Percentiles rank a stretch among this genome's conserved stretches.
These are phyloP conservation scores for Mortierella hygrophila DNA, from an alignment of 192 early-diverging fungal species.

Conservation along the genomic window DNA sequence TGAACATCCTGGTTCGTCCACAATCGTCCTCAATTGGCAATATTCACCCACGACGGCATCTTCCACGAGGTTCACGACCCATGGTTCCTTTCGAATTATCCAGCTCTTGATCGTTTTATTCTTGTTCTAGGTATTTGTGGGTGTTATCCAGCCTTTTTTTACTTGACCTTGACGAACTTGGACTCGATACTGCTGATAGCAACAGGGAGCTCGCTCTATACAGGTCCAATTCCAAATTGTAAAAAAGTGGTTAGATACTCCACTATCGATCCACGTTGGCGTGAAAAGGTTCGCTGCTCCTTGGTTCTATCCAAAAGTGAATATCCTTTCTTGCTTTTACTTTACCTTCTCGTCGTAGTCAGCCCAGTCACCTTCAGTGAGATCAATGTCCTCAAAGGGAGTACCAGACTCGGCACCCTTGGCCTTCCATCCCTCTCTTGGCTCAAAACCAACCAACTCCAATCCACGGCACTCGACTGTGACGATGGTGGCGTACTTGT, in stretches of 20 bases:
- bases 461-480: slow-evolving; percentile 86
- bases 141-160: slow-evolving; percentile 5
- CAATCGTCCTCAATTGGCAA: background rate
- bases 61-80: background rate
- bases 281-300: background rate
- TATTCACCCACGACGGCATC: background rate
- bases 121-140: background rate
- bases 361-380: slow-evolving; percentile 87
- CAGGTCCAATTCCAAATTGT: background rate
- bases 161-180: slow-evolving; percentile 70
- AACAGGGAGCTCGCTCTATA: slow-evolving; percentile 71
- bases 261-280: background rate
- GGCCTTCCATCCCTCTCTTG: slow-evolving; percentile 77
- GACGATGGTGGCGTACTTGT: slow-evolving; percentile 71
- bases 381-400: slow-evolving; percentile 82
- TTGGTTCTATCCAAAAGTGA: background rate
- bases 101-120: slow-evolving; percentile 27
- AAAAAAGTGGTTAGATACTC: background rate
- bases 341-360: slow-evolving; percentile 90
- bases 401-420: slow-evolving; percentile 78
- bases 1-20: background rate
- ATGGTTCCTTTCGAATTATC: background rate
- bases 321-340: background rate
- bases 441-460: slow-evolving; percentile 84
- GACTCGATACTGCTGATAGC: slow-evolving; percentile 71